Conservation (phyloP, 805 yeast species). For the Tetrapisispora pingtungensis region DNA sequence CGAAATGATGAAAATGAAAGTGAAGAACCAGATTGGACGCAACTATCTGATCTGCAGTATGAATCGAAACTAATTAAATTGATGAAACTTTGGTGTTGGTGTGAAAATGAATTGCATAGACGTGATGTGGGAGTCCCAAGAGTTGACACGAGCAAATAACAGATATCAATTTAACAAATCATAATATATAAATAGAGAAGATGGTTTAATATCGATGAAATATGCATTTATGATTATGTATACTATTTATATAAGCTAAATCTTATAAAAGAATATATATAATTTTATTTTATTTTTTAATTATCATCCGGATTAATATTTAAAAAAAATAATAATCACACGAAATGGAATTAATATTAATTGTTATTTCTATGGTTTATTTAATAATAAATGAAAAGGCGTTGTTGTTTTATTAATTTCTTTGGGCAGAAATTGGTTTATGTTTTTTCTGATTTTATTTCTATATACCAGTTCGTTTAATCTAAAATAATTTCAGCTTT, state of each 20-base stretch:
- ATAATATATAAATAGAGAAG: no score
- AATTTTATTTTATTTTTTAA: no score
- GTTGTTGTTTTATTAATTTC: no score
- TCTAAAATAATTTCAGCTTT: conserved; percentile 28
- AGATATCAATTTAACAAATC: no score
- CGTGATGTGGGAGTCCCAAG: conserved; percentile 30
- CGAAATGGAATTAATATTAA: no score
- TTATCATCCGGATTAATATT: no score
- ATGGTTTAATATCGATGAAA: neutral
- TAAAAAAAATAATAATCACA: no score
- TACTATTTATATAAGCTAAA: neutral
- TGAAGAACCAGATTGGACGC: neutral
- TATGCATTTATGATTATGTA: neutral
- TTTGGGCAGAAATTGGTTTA: no score
- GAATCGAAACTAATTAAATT: conserved; percentile 40
- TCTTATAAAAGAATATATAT: no score
- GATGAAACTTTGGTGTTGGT: conserved; percentile 54
- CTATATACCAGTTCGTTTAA: neutral
- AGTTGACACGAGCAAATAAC: conserved; percentile 14
- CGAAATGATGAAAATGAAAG: neutral
- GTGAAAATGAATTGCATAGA: conserved; percentile 43
- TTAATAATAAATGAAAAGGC: no score
- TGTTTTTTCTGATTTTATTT: no score
- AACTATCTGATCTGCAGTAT: conserved; percentile 11
- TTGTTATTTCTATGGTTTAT: no score